A percentile compares a stretch with the other conserved stretches of the same genome.
Evolutionary conservation across 1,284 basidiomycete genomes (phyloP).

Genomic region (Naganishia sp.): DNA sequence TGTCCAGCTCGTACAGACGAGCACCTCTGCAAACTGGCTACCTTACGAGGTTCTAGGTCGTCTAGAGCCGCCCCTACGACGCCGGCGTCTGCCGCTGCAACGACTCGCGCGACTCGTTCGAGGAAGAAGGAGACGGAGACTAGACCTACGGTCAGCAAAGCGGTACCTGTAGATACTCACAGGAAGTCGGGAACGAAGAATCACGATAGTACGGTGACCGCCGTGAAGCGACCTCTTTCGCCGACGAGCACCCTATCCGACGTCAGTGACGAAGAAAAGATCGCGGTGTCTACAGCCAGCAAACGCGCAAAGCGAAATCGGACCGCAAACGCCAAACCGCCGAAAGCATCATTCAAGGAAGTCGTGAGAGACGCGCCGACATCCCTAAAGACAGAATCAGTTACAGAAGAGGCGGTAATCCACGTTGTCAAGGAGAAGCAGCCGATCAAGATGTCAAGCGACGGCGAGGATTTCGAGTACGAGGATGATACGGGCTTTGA

Average conservation of each 20-base stretch:
- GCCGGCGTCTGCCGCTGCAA: background rate
- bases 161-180: background rate
- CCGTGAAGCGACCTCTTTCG: slow-evolving; percentile 3
- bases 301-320: too few relatives aligned
- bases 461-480: slow-evolving; percentile 48
- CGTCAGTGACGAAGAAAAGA: background rate
- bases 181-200: background rate
- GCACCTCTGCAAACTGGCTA: slow-evolving; percentile 26
- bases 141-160: too few relatives aligned
- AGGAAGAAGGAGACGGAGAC: background rate
- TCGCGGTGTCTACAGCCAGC: too few relatives aligned
- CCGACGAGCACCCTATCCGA: slow-evolving; percentile 13
- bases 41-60: slow-evolving; percentile 26
- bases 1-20: slow-evolving; percentile 17
- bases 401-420: background rate
- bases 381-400: too few relatives aligned
- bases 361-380: too few relatives aligned
- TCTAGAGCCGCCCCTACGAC: slow-evolving; percentile 17
- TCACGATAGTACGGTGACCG: background rate
- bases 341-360: too few relatives aligned
- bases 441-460: slow-evolving; percentile 47
- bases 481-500: slow-evolving; percentile 49
- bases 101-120: background rate
- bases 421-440: background rate
- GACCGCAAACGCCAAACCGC: too few relatives aligned